These are phyloP conservation scores for Xylaria arbuscula DNA, from an alignment of 2,329 filamentous ascomycete species.

Conservation along the genomic window DNA sequence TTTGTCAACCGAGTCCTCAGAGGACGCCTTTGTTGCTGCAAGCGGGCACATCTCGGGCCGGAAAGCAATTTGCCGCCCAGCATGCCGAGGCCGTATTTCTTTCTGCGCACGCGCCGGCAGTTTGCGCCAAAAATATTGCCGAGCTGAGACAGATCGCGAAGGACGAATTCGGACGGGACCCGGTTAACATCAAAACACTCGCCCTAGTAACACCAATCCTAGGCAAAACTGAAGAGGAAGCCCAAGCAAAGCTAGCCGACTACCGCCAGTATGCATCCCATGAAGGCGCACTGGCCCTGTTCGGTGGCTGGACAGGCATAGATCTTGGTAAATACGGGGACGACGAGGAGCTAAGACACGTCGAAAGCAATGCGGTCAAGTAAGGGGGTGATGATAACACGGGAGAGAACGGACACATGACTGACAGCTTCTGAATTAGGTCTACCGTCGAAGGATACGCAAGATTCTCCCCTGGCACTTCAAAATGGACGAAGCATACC, in stretches of 20 bases:
- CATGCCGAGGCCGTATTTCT: constrained; percentile 80
- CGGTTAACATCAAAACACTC: constrained; percentile 72
- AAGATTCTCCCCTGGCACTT: constrained; percentile 66
- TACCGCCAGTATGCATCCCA: constrained; percentile 68
- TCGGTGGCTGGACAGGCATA: constrained; percentile 78
- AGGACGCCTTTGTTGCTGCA: constrained; percentile 76
- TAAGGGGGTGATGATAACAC: constrained; percentile 42
- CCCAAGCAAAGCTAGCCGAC: constrained; percentile 70
- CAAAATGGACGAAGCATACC: constrained; percentile 78
- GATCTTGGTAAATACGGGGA: constrained; percentile 56
- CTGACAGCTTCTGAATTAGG: constrained; percentile 42
- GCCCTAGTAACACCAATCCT: constrained; percentile 74
- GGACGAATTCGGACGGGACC: constrained; percentile 66
- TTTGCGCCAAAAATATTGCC: constrained; percentile 69
- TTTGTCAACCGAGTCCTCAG: constrained; percentile 74
- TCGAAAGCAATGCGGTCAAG: constrained; percentile 56
- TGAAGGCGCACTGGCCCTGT: constrained; percentile 75
- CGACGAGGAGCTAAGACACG: constrained; percentile 54
- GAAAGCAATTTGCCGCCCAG: constrained; percentile 74
- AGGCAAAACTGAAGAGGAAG: constrained; percentile 73
- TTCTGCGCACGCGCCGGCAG: constrained; percentile 70
- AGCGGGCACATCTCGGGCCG: constrained; percentile 74
- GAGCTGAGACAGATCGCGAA: constrained; percentile 70
- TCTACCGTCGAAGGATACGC: constrained; percentile 67
- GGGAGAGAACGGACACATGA: constrained; percentile 14